Evolutionary conservation across 1,139 yeast species (phyloP), one percentile per base, ranked within the genome.

Genomic region (Pichia sp.): DNA sequence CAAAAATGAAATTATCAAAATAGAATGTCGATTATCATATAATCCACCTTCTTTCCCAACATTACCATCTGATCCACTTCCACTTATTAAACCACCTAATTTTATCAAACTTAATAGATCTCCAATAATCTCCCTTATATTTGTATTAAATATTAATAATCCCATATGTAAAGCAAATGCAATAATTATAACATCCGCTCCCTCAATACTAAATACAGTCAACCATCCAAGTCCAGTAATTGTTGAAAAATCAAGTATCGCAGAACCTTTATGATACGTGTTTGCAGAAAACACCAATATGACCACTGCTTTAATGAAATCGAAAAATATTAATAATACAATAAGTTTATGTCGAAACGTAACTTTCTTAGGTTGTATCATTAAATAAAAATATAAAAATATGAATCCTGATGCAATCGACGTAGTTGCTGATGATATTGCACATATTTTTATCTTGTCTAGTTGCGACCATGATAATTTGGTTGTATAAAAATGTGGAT

Each of bases 91-190:
- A n/a, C n/a, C n/a, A 13, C 7, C 33, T 31, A 31, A 31, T 2
- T 31, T 11, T 3, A 31, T 6, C 25, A 27, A 16, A 44, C n/a
- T 5, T 10, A 42, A 8, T 7, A 42, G 2, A 10, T 36, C 27
- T 27, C 34, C 29, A 27, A 8, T 22, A 2, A 45, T 3, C 31
- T 44, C 27, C 34, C 18, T 27, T 2, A 49, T 14, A 29, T 49
- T 29, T 7, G 52, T 39, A 34, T 73, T 73, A 67, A 87, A 87
- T 22, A 90, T 84, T 34, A 89, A 71, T 45, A 90, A 67, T 43
- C 83, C 89, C 9, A 93, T 85, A 67, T 90, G 96, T 25, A 89
- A 68, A 2, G 97, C 96, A 69, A 90, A 85, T 36, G 87, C 77
- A 45, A 89, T 70, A 48, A 90, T 90, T 29, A 95, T 95, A 45